Percentiles rank a stretch among this genome's conserved stretches.
Evolutionary conservation across 768 basidiomycete genomes (phyloP).

Genomic region (Collybia mongolica): DNA sequence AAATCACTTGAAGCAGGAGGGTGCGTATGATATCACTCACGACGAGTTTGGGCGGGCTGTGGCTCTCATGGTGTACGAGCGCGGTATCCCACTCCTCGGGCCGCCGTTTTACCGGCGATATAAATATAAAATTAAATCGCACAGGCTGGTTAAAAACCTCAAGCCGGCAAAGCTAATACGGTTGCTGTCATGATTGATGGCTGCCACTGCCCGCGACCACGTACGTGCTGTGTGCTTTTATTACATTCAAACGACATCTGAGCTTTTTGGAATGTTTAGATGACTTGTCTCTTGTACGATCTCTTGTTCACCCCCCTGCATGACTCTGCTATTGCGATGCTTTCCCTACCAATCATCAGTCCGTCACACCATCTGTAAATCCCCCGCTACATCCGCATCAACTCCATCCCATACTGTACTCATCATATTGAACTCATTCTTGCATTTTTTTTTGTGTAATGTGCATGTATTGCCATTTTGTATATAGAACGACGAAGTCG

Average conservation of each 20-base stretch:
- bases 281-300: no score
- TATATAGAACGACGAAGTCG: neutral
- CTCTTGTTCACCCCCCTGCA: no score
- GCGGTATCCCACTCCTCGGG: constrained; percentile 41
- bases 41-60: constrained; percentile 20
- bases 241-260: no score
- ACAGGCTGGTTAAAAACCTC: neutral
- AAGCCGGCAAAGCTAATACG: neutral
- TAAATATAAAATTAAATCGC: constrained; percentile 12
- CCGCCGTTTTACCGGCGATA: constrained; percentile 35
- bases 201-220: neutral
- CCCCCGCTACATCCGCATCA: no score
- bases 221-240: no score
- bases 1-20: constrained; percentile 50
- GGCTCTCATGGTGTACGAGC: constrained; percentile 31
- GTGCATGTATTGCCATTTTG: neutral
- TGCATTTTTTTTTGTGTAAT: constrained; percentile 2
- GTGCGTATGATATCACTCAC: constrained; percentile 34
- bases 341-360: no score
- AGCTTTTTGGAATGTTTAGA: no score
- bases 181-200: neutral
- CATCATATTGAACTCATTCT: neutral
- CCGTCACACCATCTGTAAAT: no score
- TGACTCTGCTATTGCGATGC: no score
- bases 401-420: neutral